Base-by-base conservation (phyloP, 2,329 filamentous ascomycete species). In the Coniochaeta pulveracea region DNA sequence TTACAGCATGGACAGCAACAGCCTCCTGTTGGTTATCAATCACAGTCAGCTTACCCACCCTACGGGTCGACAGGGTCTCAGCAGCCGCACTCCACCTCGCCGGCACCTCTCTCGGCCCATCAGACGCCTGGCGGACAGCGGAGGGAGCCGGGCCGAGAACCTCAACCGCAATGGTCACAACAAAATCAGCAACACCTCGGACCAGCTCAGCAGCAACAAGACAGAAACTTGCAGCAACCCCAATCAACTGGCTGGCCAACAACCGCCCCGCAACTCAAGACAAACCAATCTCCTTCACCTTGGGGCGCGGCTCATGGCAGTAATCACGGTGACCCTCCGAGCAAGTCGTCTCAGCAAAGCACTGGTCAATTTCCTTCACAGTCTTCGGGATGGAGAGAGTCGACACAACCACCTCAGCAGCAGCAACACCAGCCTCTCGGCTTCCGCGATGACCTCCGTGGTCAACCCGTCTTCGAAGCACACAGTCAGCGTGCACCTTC, bases 31-130 rank as follows among this genome's bases (percentile, higher is more conserved):
- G 42, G 40, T 8, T 48, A 51, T 19, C 46, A 46, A 26, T 28
- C 40, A 11, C 43, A 39, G 34, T 43, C 46, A 49, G 25, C 57
- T n/a, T 60, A 57, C 40, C 66, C 65, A 18, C 64, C 61, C 10
- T 68, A 70, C 42, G 56, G 56, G 19, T 47, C 58, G 2, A 60
- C 66, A 43, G 64, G 18, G 14, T 33, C 30, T 60, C 36, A 70
- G 39, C 59, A 64, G 36, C 42, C 59, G 10, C 64, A 66, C 39
- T 43, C 54, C 1, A 54, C 56, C 4, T 69, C 69, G 34, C 49
- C 60, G 7, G 67, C 30, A 4, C 30, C 30, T 5, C 30, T 33
- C 21, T 23, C 30, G 19, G 19, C 30, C n/a, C 30, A 33, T 25
- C 30, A 33, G 11, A 19, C 22, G 16, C 30, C 30, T 3, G n/a